These are phyloP conservation scores for Thraustochytrium aureum DNA, from an alignment of 352 stramenopile genomes.

Conservation along the genomic window DNA sequence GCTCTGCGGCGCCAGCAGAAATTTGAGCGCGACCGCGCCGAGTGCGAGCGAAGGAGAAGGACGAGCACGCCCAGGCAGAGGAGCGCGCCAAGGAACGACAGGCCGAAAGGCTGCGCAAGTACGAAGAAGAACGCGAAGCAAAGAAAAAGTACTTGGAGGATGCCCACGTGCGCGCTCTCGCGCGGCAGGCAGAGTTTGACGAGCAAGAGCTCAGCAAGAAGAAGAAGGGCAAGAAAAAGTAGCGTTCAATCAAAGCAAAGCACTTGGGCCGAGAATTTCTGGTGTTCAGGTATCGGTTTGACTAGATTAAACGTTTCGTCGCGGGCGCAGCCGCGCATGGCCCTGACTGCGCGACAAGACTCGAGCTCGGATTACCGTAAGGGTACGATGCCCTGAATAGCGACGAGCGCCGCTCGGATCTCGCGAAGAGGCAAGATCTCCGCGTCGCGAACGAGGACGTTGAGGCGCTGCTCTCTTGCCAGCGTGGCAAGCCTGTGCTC, in stretches of 20 bases:
- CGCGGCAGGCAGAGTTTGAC: neutral
- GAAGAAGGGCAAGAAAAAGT: conserved; percentile 53
- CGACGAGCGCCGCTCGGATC: conserved; percentile 18
- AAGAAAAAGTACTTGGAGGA: neutral
- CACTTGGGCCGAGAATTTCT: too few relatives aligned
- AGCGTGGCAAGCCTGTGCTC: neutral
- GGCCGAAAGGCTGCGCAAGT: conserved; percentile 33
- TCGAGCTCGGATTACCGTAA: too few relatives aligned
- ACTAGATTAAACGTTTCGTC: too few relatives aligned
- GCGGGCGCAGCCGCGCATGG: too few relatives aligned
- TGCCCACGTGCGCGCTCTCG: neutral
- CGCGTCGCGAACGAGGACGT: conserved; percentile 25
- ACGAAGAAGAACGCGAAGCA: neutral
- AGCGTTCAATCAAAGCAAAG: too few relatives aligned
- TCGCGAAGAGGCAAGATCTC: conserved; percentile 15
- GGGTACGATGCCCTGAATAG: too few relatives aligned
- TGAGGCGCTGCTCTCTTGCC: neutral
- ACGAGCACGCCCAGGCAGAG: conserved; percentile 1
- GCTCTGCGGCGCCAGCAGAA: neutral
- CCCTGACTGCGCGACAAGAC: too few relatives aligned
- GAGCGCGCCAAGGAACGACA: conserved; percentile 14
- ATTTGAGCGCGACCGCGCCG: neutral
- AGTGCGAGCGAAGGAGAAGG: neutral
- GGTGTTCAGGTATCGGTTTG: too few relatives aligned
- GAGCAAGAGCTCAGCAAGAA: conserved; percentile 31